These are phyloP conservation scores for Cicer arietinum DNA, from an alignment of 306 rosid genomes.

Conservation along the genomic window DNA sequence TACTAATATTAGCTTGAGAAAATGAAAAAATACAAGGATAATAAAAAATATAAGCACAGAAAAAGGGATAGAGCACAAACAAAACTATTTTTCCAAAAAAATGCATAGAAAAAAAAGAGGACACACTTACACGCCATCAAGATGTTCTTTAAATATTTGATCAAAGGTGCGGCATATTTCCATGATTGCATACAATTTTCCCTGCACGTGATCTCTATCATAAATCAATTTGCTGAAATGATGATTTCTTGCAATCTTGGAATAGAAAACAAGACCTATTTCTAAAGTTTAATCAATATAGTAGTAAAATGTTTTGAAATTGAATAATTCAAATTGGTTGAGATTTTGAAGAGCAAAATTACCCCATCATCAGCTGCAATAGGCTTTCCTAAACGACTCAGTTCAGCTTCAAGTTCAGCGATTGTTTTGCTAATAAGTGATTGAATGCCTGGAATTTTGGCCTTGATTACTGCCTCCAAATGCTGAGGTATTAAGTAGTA, in stretches of 20 bases:
- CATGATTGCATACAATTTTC: conserved; percentile 88
- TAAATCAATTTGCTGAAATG: conserved; percentile 23
- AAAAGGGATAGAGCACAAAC: conserved; percentile 9
- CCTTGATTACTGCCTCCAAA: conserved; percentile 94
- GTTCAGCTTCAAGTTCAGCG: conserved; percentile 86
- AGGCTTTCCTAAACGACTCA: conserved; percentile 90
- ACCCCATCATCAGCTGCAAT: conserved; percentile 91
- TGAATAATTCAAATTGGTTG: not conserved
- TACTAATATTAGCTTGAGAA: conserved; percentile 10
- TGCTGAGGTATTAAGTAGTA: conserved; percentile 65
- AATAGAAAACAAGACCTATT: conserved; percentile 4
- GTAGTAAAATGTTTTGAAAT: not conserved
- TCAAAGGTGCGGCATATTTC: conserved; percentile 91
- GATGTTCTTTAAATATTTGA: conserved; percentile 90
- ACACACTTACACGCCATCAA: conserved; percentile 89
- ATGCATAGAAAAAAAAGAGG: conserved; percentile 2
- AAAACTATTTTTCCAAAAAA: conserved; percentile 7
- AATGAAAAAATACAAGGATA: conserved; percentile 17
- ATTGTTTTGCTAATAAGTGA: conserved; percentile 86
- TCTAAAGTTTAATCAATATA: not conserved
- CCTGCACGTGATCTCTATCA: conserved; percentile 58
- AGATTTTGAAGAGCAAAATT: conserved; percentile 47
- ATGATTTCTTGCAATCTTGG: conserved; percentile 28
- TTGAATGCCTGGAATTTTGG: conserved; percentile 92
- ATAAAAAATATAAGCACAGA: not conserved